Evolutionary conservation across 305 asterid genomes (phyloP).

Genomic region (Solanum hybrid): DNA sequence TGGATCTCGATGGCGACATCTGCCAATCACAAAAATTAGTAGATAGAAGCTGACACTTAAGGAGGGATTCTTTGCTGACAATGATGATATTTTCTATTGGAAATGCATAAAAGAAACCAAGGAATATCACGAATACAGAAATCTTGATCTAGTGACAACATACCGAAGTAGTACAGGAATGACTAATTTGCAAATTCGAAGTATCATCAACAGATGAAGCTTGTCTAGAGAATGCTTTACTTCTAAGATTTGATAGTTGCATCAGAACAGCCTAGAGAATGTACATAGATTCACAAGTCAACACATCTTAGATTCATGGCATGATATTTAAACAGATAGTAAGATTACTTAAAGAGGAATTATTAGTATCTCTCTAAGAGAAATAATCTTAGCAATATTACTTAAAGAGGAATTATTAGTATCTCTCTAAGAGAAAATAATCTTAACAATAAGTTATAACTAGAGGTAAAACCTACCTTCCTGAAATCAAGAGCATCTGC

Average conservation of each 20-base stretch:
- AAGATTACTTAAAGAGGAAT: not conserved
- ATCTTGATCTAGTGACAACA: slow-evolving; percentile 9
- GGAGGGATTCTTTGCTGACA: not conserved
- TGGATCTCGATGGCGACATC: slow-evolving; percentile 41
- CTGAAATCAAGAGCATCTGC: slow-evolving; percentile 57
- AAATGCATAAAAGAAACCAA: not conserved
- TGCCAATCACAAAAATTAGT: slow-evolving; percentile 14
- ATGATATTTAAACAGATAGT: not conserved
- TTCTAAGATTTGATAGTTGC: slow-evolving; percentile 39
- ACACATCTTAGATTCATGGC: not conserved
- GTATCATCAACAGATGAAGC: slow-evolving; percentile 32
- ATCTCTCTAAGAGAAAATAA: not conserved
- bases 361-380: not conserved
- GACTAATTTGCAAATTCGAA: slow-evolving; percentile 24
- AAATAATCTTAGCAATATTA: not conserved
- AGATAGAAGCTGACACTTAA: not conserved
- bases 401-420: not conserved
- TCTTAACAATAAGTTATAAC: not conserved
- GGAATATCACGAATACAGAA: not conserved
- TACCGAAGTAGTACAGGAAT: slow-evolving; percentile 40
- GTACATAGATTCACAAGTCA: not conserved
- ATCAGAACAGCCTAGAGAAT: slow-evolving; percentile 55
- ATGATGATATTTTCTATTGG: not conserved
- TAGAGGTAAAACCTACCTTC: slow-evolving; percentile 33
- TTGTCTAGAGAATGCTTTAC: slow-evolving; percentile 29